Base-by-base conservation (phyloP, 148 eudicot genomes). In the Suaeda aralocaspica region DNA sequence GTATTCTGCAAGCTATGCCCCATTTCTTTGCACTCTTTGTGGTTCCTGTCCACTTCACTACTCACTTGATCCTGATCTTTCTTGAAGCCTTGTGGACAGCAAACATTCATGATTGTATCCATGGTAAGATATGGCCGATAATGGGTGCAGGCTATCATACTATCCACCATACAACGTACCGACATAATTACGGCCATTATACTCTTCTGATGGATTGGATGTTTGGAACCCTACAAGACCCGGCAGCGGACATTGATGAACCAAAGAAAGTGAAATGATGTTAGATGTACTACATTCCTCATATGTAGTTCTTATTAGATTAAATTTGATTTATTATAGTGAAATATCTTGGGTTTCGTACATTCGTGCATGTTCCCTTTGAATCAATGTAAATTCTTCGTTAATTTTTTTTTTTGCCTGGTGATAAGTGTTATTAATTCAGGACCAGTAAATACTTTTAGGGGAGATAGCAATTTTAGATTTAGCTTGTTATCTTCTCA, bases 61-160 rank as follows among this genome's bases (percentile, higher is more conserved):
- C 85, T 18, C 91, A 87, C 77, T 61, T 94, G 59, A 82, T 72
- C 26, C 87, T 89, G 46, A 41, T 94, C 21, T 89, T 86, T 56
- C 36, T 89, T 1, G 98, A 91, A 73, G 88, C 72, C 55, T 74
- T 94, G 29, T 91, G 98, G 98, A 91, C 97, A 1, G 92, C 92
- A 21, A 94, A 94, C 46, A 88, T 94, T 61, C 98, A 94, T 28
- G 98, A 94, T 68, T 91, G 97, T 77, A 84, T 94, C 30, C 72
- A 94, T 33, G 96, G 84, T 6, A 87, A 89, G 62, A 1, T 89
- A 59, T 94, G 97, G 97, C 98, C 97, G 0, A 85, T 94, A 6
- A 94, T 94, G 98, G 98, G 98, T 24, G 98, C 98, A 0, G 98
- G 96, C 22, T 91, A 94, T 74, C 98, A 94, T 70, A 94, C 97